Base-by-base conservation (phyloP, 495 filamentous ascomycete genomes). In the Tuber indicum region DNA sequence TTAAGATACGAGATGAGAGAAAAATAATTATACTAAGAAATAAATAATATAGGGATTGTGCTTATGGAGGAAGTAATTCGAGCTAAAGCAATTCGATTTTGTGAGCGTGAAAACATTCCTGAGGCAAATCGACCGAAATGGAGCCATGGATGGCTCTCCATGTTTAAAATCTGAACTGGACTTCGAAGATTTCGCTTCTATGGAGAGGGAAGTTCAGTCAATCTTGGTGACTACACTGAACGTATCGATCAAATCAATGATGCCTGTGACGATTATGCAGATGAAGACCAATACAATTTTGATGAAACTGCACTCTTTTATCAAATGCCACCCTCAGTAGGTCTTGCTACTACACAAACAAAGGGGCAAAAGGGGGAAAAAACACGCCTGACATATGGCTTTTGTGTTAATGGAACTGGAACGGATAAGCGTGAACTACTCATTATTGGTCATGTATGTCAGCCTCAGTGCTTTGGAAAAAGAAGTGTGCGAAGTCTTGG, bases 301-400 rank as follows among this genome's bases (percentile, higher is more conserved):
- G n/a, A n/a, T n/a, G n/a, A n/a, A n/a, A n/a, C n/a, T n/a, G n/a
- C 84, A 83, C 72, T 84, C 46, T 83, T 78, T 76, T 85, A 80
- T 84, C 79, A 75, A 39, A 79, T 80, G 70, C 78, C 74, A 43
- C 83, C 79, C 39, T 75, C 79, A 69, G 47, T 74, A n/a, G 76
- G 75, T n/a, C 74, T 84, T 49, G 49, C 79, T 74, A 79, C 74
- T 12, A 26, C n/a, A 32, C 36, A 58, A 21, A 74, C 32, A 16
- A 36, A 43, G 17, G 69, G 79, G 0, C 39, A 21, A 26, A 82
- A 75, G 74, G 81, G 80, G 46, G 72, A 76, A 14, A 84, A 84
- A 76, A n/a, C n/a, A n/a, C n/a, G n/a, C n/a, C n/a, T n/a, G n/a
- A n/a, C n/a, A n/a, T n/a, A n/a, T n/a, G n/a, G n/a, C n/a, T n/a